Evolutionary conservation across 192 early-diverging fungal genomes (phyloP), one percentile per base, ranked within the genome.

Genomic region (Chytriomyces confervae): DNA sequence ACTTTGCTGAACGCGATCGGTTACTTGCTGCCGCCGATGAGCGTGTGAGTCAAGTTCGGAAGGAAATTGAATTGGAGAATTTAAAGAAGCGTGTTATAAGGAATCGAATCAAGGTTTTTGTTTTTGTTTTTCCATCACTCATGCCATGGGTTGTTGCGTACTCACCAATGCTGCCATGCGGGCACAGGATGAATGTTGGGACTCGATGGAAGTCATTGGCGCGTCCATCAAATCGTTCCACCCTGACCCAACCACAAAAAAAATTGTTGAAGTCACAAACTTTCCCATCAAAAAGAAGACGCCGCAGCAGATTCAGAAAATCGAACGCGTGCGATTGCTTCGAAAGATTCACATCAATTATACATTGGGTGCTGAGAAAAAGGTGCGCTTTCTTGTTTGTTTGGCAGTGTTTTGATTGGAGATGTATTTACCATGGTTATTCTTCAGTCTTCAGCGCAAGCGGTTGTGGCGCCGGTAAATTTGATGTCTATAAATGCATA

Each of bases 171-270:
- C 24, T 27, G 24, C 24, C 24, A 27, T 18, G 61, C 9, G 62
- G 18, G 9, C 8, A 16, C 27, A 85, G 82, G 72, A 66, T 9
- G 85, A 87, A 75, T 89, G 84, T 62, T 89, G 88, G 88, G 88
- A 89, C 61, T 85, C 82, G 13, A 86, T 87, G 82, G 82, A 88
- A 66, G 76, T 81, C 4, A 66, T 85, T 57, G 88, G 88, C 11
- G 84, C 84, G 36, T 76, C 81, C 0, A 74, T 89, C 46, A 86
- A 85, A 67, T 83, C 81, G 5, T 89, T 89, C 70, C 71, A 76
- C 47, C 29, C 75, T 0, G 83, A 89, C 63, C 81, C 84, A 23
- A 63, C 83, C 11, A 85, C 84, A 1, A 72, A 61, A 0, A 78
- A 64, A 46, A 53, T 70, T 3, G 79, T 81, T 23, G 81, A 80